A percentile compares a stretch with the other conserved stretches of the same genome.
Conservation (phyloP, 2,329 filamentous ascomycete species). For the Pochonia chlamydosporia region DNA sequence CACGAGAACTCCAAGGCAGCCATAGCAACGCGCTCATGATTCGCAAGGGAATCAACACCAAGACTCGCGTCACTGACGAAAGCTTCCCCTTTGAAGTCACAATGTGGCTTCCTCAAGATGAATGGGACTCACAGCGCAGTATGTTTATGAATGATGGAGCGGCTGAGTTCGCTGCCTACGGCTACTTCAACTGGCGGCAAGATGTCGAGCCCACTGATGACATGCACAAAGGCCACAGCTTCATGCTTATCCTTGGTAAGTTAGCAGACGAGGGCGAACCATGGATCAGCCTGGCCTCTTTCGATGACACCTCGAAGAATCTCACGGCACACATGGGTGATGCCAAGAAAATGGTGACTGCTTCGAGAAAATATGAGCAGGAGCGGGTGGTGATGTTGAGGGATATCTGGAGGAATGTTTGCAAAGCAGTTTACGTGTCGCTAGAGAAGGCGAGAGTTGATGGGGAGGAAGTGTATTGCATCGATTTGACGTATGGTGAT, state of each 20-base stretch:
- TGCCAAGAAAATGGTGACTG: constrained; percentile 1
- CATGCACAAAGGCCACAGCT: neutral
- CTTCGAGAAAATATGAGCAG: neutral
- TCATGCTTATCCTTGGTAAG: constrained; percentile 5
- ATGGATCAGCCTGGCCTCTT: constrained; percentile 2
- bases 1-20: constrained; percentile 5
- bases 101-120: constrained; percentile 1
- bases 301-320: neutral
- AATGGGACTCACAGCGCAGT: constrained; percentile 7
- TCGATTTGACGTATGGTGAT: constrained; percentile 3
- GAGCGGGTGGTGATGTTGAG: neutral
- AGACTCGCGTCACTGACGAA: neutral
- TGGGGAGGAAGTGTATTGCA: constrained; percentile 4
- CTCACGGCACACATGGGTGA: neutral
- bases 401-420: neutral
- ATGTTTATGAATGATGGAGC: constrained; percentile 7
- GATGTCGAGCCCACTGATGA: neutral
- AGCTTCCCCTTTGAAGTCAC: constrained; percentile 6
- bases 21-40: constrained; percentile 7
- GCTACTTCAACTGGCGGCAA: neutral
- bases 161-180: constrained; percentile 4
- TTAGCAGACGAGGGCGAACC: constrained; percentile 1
- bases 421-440: neutral
- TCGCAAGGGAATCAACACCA: constrained; percentile 7
- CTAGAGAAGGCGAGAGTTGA: constrained; percentile 3